phyloP scores from a whole-genome alignment of 176 grass and related monocot genomes.

The Carex parvula region DNA sequence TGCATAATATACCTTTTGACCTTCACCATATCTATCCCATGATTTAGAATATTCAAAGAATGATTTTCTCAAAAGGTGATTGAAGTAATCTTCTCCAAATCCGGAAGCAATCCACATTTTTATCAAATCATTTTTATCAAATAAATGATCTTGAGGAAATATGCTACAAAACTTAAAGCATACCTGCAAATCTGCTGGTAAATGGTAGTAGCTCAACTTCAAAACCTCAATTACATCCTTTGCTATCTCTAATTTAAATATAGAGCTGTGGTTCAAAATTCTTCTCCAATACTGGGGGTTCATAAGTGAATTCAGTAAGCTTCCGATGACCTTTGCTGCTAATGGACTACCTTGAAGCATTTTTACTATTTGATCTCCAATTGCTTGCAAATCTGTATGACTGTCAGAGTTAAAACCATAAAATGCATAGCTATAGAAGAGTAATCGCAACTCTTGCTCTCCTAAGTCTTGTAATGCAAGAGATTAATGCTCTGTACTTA shows the following conservation, averaged over 20 bases:
- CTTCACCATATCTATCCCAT: neutral
- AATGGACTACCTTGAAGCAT: neutral
- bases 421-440: conserved; percentile 13
- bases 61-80: conserved; percentile 25
- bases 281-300: neutral
- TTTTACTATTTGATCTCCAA: neutral
- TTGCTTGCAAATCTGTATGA: neutral
- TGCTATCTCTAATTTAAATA: neutral
- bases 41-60: conserved; percentile 29
- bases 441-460: neutral
- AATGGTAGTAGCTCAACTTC: neutral
- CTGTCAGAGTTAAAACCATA: neutral
- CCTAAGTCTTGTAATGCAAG: neutral
- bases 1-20: conserved; percentile 18
- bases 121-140: conserved; percentile 32
- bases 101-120: conserved; percentile 31
- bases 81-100: conserved; percentile 33
- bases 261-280: neutral
- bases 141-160: conserved; percentile 27
- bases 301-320: neutral
- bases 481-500: neutral
- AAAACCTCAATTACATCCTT: neutral
- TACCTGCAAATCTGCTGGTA: neutral
- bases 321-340: conserved; percentile 6
- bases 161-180: conserved; percentile 22